Base-by-base conservation (phyloP, 768 basidiomycete genomes). In the Termitomyces sp. region DNA sequence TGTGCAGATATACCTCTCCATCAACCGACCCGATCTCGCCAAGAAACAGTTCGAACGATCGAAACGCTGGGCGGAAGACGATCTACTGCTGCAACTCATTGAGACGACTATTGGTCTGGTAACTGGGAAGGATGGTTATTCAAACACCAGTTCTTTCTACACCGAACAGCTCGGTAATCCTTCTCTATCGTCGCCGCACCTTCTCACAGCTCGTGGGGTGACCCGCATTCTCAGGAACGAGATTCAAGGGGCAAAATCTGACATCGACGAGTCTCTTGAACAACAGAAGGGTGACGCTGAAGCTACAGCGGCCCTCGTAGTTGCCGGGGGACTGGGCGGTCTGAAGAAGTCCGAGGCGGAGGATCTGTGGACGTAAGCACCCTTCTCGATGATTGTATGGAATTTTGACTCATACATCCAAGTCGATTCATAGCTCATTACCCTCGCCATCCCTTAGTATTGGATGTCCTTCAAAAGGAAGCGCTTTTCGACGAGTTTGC, bases 1-100 rank as follows among this genome's bases (percentile, higher is more conserved):
- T 48, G 85, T 90, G 13, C 92, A 96, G 67, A 83, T 96, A 52
- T 91, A 94, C 68, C 84, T 98, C 38, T 91, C 92, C n/a, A 91
- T 95, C 57, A 83, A 90, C 69, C 87, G 94, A 43, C 76, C 87
- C 35, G 93, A 92, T 73, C 82, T 94, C 40, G 94, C 94, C 28
- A 89, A 86, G 72, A 90, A 86, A 66, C 88, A 92, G 65, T 88
- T 92, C 67, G 87, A 90, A 33, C 81, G 85, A 24, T 90, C 92
- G 26, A 89, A 94, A 71, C 82, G 80, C 54, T 91, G 86, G 79
- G 90, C 90, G 7, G 94, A 94, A 68, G 94, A 97, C 68, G 89
- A 94, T 66, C 81, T 93, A 18, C 80, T 98, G 38, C 76, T 98
- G 20, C 94, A 96, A 67, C 81, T 88, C 62, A 92, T 94, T 59